Evolutionary conservation across 2,329 filamentous ascomycete species (phyloP), one percentile per base, ranked within the genome.

Genomic region (Talaromyces amestolkiae): DNA sequence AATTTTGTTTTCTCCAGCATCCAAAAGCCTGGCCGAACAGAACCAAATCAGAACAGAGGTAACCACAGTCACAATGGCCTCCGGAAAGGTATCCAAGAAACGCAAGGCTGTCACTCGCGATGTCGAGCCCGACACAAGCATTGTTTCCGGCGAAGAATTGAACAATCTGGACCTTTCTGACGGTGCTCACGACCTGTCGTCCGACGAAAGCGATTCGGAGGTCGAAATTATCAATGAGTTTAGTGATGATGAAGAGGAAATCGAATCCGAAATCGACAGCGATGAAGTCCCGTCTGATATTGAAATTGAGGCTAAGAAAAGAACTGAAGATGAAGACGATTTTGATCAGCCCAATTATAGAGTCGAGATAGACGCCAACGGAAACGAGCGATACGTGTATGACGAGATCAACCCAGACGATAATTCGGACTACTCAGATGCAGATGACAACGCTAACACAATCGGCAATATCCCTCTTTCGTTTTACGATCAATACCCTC

Each of bases 401-500:
- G 87, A 91, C 68, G 95, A 98, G 75, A 93, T 99, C 69, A 90
- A 98, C 70, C 92, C 94, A 2, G 89, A 93, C 63, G 97, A 99
- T 79, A 95, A 98, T 75, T 97, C 93, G 1, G 96, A 99, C 79
- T 94, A 97, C 75, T 91, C 91, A 3, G 94, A 97, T 76, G 89
- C 89, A 3, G 87, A 90, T 68, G 90, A 87, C 64, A 87, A 89
- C 33, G 84, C 84, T 61, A 99, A 99, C 80, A 98, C 95, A 0
- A 97, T 99, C 72, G 96, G 95, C 70, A 85, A 98, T 75, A 99
- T 99, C 67, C 92, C 93, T 5, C 82, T 98, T 59, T 90, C 91
- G 3, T 98, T 97, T 80, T 99, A 99, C 82, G 95, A 99, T 77
- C 91, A 92, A 41, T 99, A 97, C 76, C 95, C 95, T 60, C 95